Evolutionary conservation across 192 early-diverging fungal genomes (phyloP), one percentile per base, ranked within the genome.

Genomic region (Coemansia sp.): DNA sequence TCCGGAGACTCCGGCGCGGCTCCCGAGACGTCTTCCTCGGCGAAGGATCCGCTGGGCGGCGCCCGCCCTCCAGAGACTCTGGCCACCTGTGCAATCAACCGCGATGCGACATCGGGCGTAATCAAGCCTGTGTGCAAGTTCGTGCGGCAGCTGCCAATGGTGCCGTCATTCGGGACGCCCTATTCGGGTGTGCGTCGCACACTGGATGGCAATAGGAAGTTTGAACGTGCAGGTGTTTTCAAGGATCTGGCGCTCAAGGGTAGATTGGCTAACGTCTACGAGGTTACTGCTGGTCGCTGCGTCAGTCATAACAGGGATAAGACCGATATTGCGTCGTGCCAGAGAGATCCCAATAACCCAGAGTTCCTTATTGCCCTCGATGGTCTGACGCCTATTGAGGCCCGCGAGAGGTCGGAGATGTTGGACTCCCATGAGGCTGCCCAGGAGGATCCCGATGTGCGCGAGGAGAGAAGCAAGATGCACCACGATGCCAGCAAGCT

Each of bases 121-220:
- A 79, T 79, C 56, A 59, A 60, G 13, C 75, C 75, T 3, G 70
- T 79, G 6, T 79, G 75, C 56, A 68, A 63, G 30, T 79, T 79
- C 45, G 59, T 72, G 41, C 62, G 67, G 5, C 75, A 79, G 52
- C 70, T 79, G 15, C 70, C 75, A 2, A 72, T 79, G 31, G 70
- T 79, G 1, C 63, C 70, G 15, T 79, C 75, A 1, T 73, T 79
- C 31, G 30, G 37, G 7, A 52, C 56, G 22, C 75, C 75, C 4
- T 79, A 72, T 36, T 79, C 75, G 4, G 70, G 55, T 2, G 31
- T 79, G 17, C 70, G 75, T 7, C 75, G 75, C 57, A 79, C 75
- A 0, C 14, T 60, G 0, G 59, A 59, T 11, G 75, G 75, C 41
- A 69, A 59, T 23, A 22, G 59, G 2, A 69, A 64, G 60, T 66